Evolutionary conservation across 2,329 filamentous ascomycete genomes (phyloP).

Genomic region (Thielaviopsis musarum): DNA sequence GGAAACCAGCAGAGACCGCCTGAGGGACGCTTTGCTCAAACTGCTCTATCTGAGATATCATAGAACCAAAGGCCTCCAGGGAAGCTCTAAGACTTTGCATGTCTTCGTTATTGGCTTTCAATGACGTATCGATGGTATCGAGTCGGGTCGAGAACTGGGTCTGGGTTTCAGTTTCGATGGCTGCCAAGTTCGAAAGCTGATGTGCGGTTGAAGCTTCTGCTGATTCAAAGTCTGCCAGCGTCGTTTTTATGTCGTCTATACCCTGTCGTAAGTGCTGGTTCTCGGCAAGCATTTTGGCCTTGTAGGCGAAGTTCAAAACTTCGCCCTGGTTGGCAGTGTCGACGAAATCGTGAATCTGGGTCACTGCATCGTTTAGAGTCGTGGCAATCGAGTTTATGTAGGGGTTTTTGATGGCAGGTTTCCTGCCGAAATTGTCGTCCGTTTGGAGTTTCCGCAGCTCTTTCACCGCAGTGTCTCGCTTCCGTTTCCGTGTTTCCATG

Average conservation of each 20-base stretch:
- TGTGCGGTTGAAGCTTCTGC: constrained; percentile 5
- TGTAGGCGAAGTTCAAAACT: constrained; percentile 9
- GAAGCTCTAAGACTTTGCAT: constrained; percentile 7
- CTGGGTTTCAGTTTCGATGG: not conserved
- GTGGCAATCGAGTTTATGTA: not conserved
- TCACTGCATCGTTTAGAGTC: not conserved
- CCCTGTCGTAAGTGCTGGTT: not conserved
- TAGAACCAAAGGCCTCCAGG: not conserved
- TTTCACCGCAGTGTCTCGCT: not conserved
- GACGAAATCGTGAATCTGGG: constrained; percentile 5
- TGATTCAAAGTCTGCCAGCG: constrained; percentile 8
- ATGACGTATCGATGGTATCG: constrained; percentile 1
- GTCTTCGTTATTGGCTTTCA: not conserved
- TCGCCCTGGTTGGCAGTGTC: constrained; percentile 2
- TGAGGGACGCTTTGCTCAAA: not conserved
- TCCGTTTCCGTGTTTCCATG: not conserved
- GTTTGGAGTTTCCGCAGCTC: not conserved
- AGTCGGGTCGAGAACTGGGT: constrained; percentile 4
- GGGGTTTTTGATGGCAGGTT: not conserved
- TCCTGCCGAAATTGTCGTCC: not conserved
- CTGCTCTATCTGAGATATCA: constrained; percentile 4
- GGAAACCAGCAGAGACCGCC: not conserved
- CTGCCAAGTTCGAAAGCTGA: constrained; percentile 4
- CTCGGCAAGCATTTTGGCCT: constrained; percentile 9
- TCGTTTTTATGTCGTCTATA: constrained; percentile 7